Percentiles rank a stretch among this genome's conserved stretches.
Conservation (phyloP, 441 rosid species). For the Kokia cookei region DNA sequence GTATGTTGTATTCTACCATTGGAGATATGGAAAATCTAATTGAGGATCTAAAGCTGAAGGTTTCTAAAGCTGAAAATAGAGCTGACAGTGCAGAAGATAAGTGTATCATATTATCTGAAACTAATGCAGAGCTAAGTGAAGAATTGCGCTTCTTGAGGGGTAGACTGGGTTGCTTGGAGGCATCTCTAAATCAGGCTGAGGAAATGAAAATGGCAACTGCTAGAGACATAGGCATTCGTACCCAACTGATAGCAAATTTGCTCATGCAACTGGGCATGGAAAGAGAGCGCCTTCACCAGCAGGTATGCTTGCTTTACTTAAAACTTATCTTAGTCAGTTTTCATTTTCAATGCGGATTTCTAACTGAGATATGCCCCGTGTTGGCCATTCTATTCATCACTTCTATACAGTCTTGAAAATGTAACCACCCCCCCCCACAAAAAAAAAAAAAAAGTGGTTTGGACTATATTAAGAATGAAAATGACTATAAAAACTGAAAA, state of each 20-base stretch:
- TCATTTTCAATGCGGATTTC: background rate
- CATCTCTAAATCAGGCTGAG: slow-evolving; percentile 61
- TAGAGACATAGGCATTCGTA: slow-evolving; percentile 55
- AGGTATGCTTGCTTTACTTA: slow-evolving; percentile 36
- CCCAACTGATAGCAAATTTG: slow-evolving; percentile 69
- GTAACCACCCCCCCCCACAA: background rate
- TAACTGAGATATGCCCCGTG: background rate
- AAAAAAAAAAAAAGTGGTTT: background rate
- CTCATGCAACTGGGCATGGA: slow-evolving; percentile 72
- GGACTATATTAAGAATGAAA: background rate
- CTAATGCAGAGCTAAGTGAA: slow-evolving; percentile 64
- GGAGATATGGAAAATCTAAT: slow-evolving; percentile 81
- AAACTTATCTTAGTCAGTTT: background rate
- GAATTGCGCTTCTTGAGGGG: slow-evolving; percentile 61
- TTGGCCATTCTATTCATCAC: background rate
- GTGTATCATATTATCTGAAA: slow-evolving; percentile 65
- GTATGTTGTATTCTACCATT: slow-evolving; percentile 60
- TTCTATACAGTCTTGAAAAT: background rate
- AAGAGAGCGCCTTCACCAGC: slow-evolving; percentile 83
- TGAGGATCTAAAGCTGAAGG: slow-evolving; percentile 68
- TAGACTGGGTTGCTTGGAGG: slow-evolving; percentile 61
- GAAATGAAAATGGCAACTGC: slow-evolving; percentile 61
- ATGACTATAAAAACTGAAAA: background rate
- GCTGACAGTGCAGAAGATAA: slow-evolving; percentile 81
- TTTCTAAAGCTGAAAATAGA: slow-evolving; percentile 55